Evolutionary conservation across 768 basidiomycete species (phyloP).

Genomic region (Lactarius sp.): DNA sequence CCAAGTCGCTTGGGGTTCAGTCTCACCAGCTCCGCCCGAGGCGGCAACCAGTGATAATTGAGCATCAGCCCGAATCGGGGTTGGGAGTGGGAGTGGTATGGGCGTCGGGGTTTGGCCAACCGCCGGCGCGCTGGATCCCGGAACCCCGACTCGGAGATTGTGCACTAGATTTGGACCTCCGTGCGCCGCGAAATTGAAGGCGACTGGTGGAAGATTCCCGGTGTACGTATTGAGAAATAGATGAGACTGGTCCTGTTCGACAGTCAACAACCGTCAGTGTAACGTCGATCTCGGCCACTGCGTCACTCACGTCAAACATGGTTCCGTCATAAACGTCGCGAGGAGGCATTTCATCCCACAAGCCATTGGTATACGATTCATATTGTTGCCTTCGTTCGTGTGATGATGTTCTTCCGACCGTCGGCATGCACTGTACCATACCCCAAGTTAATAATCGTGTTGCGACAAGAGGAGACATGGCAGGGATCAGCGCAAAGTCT

Average conservation of each 20-base stretch:
- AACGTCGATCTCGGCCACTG: background rate
- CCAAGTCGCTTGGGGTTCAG: background rate
- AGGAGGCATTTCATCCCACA: background rate
- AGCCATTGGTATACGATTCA: background rate
- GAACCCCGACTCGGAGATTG: too few species aligned
- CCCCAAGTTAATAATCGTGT: background rate
- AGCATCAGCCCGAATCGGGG: background rate
- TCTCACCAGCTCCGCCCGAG: background rate
- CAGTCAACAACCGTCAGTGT: background rate
- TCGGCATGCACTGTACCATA: slow-evolving; percentile 4
- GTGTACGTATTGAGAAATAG: background rate
- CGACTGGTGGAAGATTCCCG: background rate
- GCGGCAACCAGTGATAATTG: background rate
- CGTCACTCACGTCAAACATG: slow-evolving; percentile 1
- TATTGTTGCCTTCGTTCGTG: background rate
- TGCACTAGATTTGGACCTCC: background rate
- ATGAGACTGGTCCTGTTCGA: background rate
- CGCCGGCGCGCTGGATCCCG: background rate
- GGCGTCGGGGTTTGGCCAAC: background rate
- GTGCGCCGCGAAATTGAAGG: background rate
- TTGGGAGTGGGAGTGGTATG: background rate
- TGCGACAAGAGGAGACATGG: background rate
- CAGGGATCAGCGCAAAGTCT: background rate
- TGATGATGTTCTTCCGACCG: background rate
- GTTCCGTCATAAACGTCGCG: background rate